Evolutionary conservation across 106 monocot species (phyloP).

Genomic region (Posidonia australis): DNA sequence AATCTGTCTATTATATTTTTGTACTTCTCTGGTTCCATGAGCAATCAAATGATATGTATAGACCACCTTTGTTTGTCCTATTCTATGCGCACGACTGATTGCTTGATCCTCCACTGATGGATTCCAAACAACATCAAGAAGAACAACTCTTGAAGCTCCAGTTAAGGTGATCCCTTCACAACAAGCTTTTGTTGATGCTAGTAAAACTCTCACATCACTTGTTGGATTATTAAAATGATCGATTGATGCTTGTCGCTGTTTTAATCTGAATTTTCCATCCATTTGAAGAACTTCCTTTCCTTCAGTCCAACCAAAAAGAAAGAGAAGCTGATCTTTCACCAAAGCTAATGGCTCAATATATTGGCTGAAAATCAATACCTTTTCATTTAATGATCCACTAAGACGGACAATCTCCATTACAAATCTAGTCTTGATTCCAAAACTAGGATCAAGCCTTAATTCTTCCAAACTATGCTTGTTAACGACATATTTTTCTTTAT

Average conservation of each 20-base stretch:
- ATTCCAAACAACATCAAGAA: conserved; percentile 81
- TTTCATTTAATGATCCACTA: conserved; percentile 34
- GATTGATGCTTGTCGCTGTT: conserved; percentile 30
- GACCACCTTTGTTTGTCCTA: conserved; percentile 63
- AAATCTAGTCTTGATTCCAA: conserved; percentile 71
- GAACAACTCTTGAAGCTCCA: conserved; percentile 67
- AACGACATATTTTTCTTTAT: conserved; percentile 17
- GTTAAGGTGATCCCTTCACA: conserved; percentile 65
- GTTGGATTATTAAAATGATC: conserved; percentile 43
- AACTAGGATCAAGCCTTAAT: conserved; percentile 23
- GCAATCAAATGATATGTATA: conserved; percentile 60
- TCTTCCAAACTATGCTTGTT: conserved; percentile 16
- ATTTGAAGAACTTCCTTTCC: conserved; percentile 50
- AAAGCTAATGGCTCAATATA: conserved; percentile 46
- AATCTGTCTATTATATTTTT: conserved; percentile 42
- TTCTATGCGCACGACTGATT: conserved; percentile 49
- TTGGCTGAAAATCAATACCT: conserved; percentile 65
- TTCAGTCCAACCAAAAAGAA: conserved; percentile 37
- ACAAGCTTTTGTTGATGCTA: conserved; percentile 72
- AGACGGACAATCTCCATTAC: conserved; percentile 48
- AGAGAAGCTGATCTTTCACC: conserved; percentile 37
- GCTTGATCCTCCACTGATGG: conserved; percentile 68
- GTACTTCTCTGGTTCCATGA: conserved; percentile 35
- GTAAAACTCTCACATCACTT: conserved; percentile 46
- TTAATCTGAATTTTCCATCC: conserved; percentile 25